Percentiles rank a stretch among this genome's conserved stretches.
phyloP scores from a whole-genome alignment of 192 early-diverging fungal genomes.

The Coemansia sp. region DNA sequence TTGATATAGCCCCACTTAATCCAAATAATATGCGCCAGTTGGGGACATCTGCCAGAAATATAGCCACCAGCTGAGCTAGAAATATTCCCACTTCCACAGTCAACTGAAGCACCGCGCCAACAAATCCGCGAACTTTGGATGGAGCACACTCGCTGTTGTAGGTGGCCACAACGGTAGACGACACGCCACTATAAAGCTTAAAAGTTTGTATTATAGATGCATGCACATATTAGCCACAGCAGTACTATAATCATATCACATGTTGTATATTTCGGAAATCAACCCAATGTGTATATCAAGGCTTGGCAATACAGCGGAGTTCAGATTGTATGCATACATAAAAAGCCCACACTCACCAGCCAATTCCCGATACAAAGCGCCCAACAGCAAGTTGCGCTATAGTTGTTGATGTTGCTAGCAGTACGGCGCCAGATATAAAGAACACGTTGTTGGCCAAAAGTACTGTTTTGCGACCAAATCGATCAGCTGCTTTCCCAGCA shows the following conservation, averaged over 20 bases:
- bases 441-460: conserved; percentile 67
- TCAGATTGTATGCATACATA: background rate
- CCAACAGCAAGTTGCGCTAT: conserved; percentile 65
- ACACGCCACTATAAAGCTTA: conserved; percentile 59
- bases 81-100: conserved; percentile 77
- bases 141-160: conserved; percentile 81
- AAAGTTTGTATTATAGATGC: background rate
- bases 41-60: conserved; percentile 53
- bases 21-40: conserved; percentile 72
- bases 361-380: conserved; percentile 70
- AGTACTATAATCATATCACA: background rate
- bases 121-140: conserved; percentile 59
- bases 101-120: conserved; percentile 74
- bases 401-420: conserved; percentile 60
- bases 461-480: conserved; percentile 62
- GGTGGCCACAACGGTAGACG: conserved; percentile 59
- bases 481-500: conserved; percentile 58
- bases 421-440: conserved; percentile 65
- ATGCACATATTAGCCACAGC: background rate
- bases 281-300: background rate
- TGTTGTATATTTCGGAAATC: background rate
- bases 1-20: conserved; percentile 58
- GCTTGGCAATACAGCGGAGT: background rate
- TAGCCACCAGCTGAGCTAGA: conserved; percentile 61
- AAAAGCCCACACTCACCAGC: conserved; percentile 31